These are phyloP conservation scores for Alternaria conjuncta DNA, from an alignment of 2,329 filamentous ascomycete species.

Conservation along the genomic window DNA sequence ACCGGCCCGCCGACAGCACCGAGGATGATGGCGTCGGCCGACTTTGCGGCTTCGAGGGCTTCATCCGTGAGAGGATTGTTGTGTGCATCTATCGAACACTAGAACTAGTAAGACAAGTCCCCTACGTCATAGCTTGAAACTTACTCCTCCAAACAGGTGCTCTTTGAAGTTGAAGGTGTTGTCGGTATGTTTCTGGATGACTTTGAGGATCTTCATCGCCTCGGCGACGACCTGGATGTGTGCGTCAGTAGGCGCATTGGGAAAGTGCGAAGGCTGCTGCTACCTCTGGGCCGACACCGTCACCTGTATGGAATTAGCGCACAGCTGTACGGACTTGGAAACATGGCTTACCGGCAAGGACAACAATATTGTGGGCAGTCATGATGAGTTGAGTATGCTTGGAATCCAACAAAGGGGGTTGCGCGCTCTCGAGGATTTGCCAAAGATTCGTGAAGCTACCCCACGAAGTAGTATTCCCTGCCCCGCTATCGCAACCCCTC, in stretches of 20 bases:
- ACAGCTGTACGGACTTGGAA: neutral
- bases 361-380: constrained; percentile 52
- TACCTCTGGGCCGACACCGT: constrained; percentile 53
- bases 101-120: constrained; percentile 5
- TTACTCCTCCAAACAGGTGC: constrained; percentile 88
- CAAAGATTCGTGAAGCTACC: constrained; percentile 11
- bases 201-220: constrained; percentile 83
- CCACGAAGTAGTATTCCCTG: constrained; percentile 3
- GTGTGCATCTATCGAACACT: constrained; percentile 88
- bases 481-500: constrained; percentile 9
- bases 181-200: constrained; percentile 75
- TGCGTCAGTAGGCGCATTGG: constrained; percentile 23
- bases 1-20: constrained; percentile 93
- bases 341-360: constrained; percentile 47
- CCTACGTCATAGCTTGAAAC: constrained; percentile 46
- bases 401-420: neutral
- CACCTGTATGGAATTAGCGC: constrained; percentile 41
- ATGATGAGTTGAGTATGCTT: constrained; percentile 21
- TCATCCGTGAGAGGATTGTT: constrained; percentile 81
- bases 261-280: constrained; percentile 9
- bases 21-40: constrained; percentile 86
- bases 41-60: constrained; percentile 81
- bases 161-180: constrained; percentile 89
- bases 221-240: constrained; percentile 74
- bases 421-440: constrained; percentile 1